Base-by-base conservation (phyloP, 2,329 filamentous ascomycete species). In the Nemania sp. region DNA sequence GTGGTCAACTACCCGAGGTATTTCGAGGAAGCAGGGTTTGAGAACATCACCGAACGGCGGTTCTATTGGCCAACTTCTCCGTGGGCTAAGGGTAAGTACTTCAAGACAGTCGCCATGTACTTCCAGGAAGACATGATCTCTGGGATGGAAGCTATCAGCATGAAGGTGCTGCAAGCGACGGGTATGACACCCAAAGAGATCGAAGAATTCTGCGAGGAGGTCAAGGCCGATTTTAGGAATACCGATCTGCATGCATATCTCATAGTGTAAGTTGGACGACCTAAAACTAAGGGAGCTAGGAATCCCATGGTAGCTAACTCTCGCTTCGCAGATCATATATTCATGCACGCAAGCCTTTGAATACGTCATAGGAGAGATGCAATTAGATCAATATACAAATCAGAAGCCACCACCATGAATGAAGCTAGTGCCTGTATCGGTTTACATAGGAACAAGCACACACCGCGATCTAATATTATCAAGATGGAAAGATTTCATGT, bases 81-180 rank as follows among this genome's bases (percentile, higher is more conserved):
- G 8, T 81, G 79, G 79, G 77, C 79, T 5, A 76, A 77, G 32
- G 78, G 79, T 7, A 68, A 64, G 29, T 77, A 79, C 69, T 74
- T 77, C 65, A 80, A 80, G 72, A 75, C 76, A 6, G 67, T 80
- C 20, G 79, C 79, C 11, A 70, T 72, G 35, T 77, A 75, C 49
- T 76, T 75, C 61, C 73, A 74, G 62, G 75, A 77, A 66, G 77
- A 78, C 52, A 71, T 79, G 71, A 67, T 74, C 15, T 69, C 69
- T 2, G 78, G 77, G 1, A 57, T 79, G 11, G 77, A 80, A 43
- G 77, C 66, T 3, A 76, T 80, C 67, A 79, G 74, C 45, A 70
- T 80, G 62, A 78, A 74, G 47, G 72, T 79, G 22, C 72, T 80
- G 15, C 76, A 76, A 18, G 74, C 73, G 5, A 68, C 77, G 45